phyloP scores from a whole-genome alignment of 495 filamentous ascomycete species.

The Talaromyces proteolyticus region DNA sequence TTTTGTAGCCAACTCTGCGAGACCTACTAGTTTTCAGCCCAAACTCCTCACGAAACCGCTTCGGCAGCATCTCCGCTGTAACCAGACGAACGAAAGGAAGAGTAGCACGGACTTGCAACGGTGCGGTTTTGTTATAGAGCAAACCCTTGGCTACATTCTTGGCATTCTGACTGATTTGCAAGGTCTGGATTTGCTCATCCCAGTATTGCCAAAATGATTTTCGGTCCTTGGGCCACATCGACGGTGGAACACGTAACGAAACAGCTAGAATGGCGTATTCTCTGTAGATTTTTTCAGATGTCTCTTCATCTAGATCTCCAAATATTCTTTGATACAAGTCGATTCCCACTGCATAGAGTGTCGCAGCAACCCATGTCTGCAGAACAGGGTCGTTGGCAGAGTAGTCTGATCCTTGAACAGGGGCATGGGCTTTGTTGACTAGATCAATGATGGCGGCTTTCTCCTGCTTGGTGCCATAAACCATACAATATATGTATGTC shows the following conservation, averaged over 20 bases:
- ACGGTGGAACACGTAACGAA: slow-evolving; percentile 25
- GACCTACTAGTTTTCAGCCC: slow-evolving; percentile 15
- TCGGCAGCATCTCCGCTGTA: slow-evolving; percentile 27
- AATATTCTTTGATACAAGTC: slow-evolving; percentile 30
- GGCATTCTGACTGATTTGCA: slow-evolving; percentile 25
- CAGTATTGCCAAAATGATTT: slow-evolving; percentile 36
- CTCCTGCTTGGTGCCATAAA: slow-evolving; percentile 27
- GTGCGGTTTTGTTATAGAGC: slow-evolving; percentile 17
- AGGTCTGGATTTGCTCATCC: slow-evolving; percentile 23
- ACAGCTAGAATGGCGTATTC: slow-evolving; percentile 32
- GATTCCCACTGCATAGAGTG: slow-evolving; percentile 28
- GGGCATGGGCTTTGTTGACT: slow-evolving; percentile 26
- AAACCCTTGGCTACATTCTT: slow-evolving; percentile 26
- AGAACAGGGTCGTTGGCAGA: slow-evolving; percentile 26
- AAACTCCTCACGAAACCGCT: slow-evolving; percentile 20
- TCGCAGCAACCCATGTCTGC: slow-evolving; percentile 38
- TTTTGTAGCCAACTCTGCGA: slow-evolving; percentile 10
- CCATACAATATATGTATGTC: slow-evolving; percentile 39
- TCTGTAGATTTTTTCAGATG: slow-evolving; percentile 22
- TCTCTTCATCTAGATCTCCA: slow-evolving; percentile 14
- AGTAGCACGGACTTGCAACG: slow-evolving; percentile 14
- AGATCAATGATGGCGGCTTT: slow-evolving; percentile 26
- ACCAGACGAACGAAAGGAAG: slow-evolving; percentile 22
- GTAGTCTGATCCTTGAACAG: slow-evolving; percentile 25
- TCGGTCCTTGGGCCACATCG: slow-evolving; percentile 28